Percentiles rank a stretch among this genome's conserved stretches.
phyloP scores from a whole-genome alignment of 768 basidiomycete genomes.

The Termitomyces sp. region DNA sequence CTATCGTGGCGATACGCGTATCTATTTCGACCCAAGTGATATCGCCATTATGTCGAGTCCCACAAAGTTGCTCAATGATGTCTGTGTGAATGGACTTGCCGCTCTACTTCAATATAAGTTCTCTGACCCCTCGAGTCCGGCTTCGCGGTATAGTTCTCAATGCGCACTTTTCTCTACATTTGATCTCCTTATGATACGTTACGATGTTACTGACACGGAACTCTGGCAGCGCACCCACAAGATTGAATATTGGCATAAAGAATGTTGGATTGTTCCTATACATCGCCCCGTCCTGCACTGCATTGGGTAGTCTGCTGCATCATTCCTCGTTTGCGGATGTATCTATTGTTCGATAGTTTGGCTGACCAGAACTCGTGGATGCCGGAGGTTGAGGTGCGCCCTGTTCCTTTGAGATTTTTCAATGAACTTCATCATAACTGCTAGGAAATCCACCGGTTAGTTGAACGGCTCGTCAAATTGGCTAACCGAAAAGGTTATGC shows the following conservation, averaged over 20 bases:
- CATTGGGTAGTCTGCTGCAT: conserved; percentile 30
- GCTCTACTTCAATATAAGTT: conserved; percentile 11
- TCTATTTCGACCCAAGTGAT: conserved; percentile 1
- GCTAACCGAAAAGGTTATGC: conserved; percentile 7
- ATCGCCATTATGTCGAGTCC: conserved; percentile 1
- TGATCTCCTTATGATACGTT: conserved; percentile 14
- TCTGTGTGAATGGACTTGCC: conserved; percentile 21
- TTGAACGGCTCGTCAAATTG: conserved; percentile 2
- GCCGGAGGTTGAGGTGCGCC: conserved; percentile 3
- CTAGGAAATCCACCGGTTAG: conserved; percentile 8
- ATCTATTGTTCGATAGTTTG: conserved; percentile 28
- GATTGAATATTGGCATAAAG: conserved; percentile 23
- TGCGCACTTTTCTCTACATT: conserved; percentile 2
- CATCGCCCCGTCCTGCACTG: conserved; percentile 15
- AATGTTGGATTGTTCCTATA: conserved; percentile 32
- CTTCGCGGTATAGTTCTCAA: conserved; percentile 8
- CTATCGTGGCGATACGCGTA: background rate
- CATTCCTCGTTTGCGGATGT: background rate
- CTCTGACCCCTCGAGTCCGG: background rate
- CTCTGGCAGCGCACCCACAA: conserved; percentile 16
- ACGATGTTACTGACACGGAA: conserved; percentile 9
- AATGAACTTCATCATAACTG: too few species aligned
- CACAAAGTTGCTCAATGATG: conserved; percentile 15
- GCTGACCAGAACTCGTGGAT: conserved; percentile 4
- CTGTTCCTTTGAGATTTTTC: too few species aligned